phyloP scores from a whole-genome alignment of 2,329 filamentous ascomycete species.

The Fusarium sp. region DNA sequence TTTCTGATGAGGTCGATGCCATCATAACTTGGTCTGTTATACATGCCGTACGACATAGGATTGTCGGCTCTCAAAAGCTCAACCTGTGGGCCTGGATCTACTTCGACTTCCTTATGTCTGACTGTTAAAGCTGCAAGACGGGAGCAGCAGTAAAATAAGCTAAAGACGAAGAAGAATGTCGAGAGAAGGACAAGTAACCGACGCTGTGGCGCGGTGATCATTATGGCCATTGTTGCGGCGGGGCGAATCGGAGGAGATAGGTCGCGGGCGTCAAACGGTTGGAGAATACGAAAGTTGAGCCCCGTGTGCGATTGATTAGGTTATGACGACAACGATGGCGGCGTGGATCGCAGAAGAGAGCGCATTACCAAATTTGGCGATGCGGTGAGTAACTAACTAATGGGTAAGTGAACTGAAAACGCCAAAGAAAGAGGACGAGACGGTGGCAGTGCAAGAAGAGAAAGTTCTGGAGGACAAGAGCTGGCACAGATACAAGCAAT shows the following conservation, averaged over 20 bases:
- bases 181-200: conserved; percentile 46
- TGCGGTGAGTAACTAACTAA: background rate
- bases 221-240: conserved; percentile 30
- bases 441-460: background rate
- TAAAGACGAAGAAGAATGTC: conserved; percentile 48
- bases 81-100: conserved; percentile 19
- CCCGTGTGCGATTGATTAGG: background rate
- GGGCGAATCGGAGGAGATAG: conserved; percentile 14
- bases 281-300: background rate
- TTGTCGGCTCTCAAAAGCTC: conserved; percentile 45
- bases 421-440: background rate
- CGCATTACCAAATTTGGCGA: conserved; percentile 17
- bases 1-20: conserved; percentile 45
- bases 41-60: conserved; percentile 54
- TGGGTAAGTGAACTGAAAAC: background rate
- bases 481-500: conserved; percentile 1
- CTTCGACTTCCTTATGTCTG: conserved; percentile 12
- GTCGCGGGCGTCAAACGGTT: conserved; percentile 3
- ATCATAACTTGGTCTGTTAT: conserved; percentile 51
- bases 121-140: conserved; percentile 45
- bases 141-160: conserved; percentile 48
- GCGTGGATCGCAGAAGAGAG: conserved; percentile 2
- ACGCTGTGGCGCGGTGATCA: conserved; percentile 43
- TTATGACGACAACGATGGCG: conserved; percentile 28
- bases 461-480: conserved; percentile 1